Base-by-base conservation (phyloP, 164 flowering plant species). In the Buxus sempervirens region DNA sequence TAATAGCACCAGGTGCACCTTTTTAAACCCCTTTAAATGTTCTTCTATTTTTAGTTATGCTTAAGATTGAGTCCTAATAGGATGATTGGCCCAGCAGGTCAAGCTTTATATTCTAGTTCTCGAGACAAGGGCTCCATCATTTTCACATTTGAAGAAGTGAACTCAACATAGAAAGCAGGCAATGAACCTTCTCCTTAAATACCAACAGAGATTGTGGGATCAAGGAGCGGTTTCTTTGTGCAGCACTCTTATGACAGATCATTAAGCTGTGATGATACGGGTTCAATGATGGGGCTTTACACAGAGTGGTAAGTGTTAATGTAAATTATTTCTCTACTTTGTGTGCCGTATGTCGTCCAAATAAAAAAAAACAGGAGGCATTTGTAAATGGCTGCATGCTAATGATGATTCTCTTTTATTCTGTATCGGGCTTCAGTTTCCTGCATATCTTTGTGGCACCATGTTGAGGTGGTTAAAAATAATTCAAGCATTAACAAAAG, bases 1-100 rank as follows among this genome's bases (percentile, higher is more conserved):
- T 49, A 12, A 36, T 56, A 22, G 62, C 26, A 70, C 55, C 67
- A 56, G 67, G 67, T 63, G 0, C 22, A 63, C 65, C 55, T 69
- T 26, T 41, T 14, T 45, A 6, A 32, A 32, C 38, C 38, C 38
- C 38, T 66, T 45, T 56, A 67, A 24, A 56, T 58, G 38, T 36
- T 58, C 54, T 68, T 68, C 60, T 5, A 27, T 23, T 0, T 18
- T 27, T 9, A 19, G 19, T 28, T 20, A 21, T 8, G 18, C 22
- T 15, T 10, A 22, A 55, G 58, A n/a, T 55, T 8, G 58, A 55
- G 24, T n/a, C n/a, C 18, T 32, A 7, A 32, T 32, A 32, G 38
- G 38, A 32, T 32, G 38, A 32, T 32, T 7, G 7, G 3, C 38
- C 38, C 3, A 32, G 38, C 38, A 32, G 3, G 38, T 32, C 38